Evolutionary conservation across 1,139 yeast genomes (phyloP), one percentile per base, ranked within the genome.

Genomic region (Lodderomyces margitis): DNA sequence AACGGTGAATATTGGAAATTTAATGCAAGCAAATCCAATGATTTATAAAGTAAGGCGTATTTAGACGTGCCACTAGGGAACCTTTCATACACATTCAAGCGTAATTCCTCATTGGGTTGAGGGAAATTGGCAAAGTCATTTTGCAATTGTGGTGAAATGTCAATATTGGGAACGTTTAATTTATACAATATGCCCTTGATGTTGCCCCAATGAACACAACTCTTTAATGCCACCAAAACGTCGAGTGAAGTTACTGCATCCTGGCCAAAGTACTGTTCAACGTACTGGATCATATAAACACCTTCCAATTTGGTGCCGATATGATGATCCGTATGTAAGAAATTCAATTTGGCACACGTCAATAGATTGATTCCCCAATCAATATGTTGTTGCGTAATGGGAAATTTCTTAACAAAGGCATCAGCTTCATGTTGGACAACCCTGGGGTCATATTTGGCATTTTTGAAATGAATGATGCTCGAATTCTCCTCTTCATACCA

Each of bases 131-230:
- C 57, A 47, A 73, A 77, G 21, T 51, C 52, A 23, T 50, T 46
- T n/a, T 49, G 51, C 31, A 70, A 54, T 14, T 59, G 63, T 5
- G 56, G 57, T 24, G 63, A 60, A 0, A 72, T 52, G 28, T 59
- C 56, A 31, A 77, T 51, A 39, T 70, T 62, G 10, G 76, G 76
- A 2, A 77, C 63, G 1, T 65, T 70, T 38, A 77, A 53, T 46
- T 65, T 67, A 48, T 68, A 64, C 36, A 78, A 57, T 8, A 76
- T 58, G 4, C 81, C 80, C 46, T 69, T 67, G 39, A 74, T 75
- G 39, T 75, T 72, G 15, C 78, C 78, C 82, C 82, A 78, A 54
- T 78, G 81, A 15, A 74, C 76, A 49, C 77, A 76, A 36, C 79
- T 74, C 47, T 77, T 71, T 35, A 78, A 58, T 0, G 81, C 78